A percentile compares a stretch with the other conserved stretches of the same genome.
phyloP scores from a whole-genome alignment of 805 yeast species.

The Ogataea dorogensis region DNA sequence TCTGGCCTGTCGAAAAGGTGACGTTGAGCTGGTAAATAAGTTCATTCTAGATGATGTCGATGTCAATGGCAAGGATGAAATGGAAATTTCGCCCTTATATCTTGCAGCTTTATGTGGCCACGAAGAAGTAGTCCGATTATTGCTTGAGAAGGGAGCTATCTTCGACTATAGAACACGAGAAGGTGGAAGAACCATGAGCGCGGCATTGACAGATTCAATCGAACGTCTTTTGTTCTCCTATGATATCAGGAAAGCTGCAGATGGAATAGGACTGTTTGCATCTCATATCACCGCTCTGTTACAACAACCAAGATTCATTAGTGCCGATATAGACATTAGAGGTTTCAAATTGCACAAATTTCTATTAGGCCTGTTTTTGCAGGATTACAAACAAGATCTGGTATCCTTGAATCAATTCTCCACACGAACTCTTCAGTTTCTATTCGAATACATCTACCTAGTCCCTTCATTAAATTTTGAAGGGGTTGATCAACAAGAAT shows the following conservation, averaged over 20 bases:
- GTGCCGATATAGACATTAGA: constrained; percentile 35
- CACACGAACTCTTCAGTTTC: constrained; percentile 34
- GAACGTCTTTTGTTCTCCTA: constrained; percentile 54
- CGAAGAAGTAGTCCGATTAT: constrained; percentile 54
- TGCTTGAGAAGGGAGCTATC: constrained; percentile 66
- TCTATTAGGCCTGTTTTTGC: constrained; percentile 34
- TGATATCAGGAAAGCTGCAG: constrained; percentile 69
- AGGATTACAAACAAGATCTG: constrained; percentile 2
- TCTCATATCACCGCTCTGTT: constrained; percentile 57
- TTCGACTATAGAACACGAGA: constrained; percentile 82
- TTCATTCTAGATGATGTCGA: constrained; percentile 53
- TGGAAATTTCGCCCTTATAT: constrained; percentile 74
- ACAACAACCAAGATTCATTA: constrained; percentile 25
- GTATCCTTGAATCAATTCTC: constrained; percentile 16
- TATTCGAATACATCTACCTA: constrained; percentile 29
- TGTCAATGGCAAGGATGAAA: constrained; percentile 65
- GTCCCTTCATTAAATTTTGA: constrained; percentile 33
- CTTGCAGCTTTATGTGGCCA: constrained; percentile 78
- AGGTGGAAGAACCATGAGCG: constrained; percentile 75
- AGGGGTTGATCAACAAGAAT: constrained; percentile 26
- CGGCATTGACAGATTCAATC: constrained; percentile 69
- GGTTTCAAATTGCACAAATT: constrained; percentile 39
- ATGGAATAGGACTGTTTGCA: constrained; percentile 69
- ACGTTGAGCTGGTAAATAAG: constrained; percentile 59
- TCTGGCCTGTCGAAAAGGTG: constrained; percentile 69